Evolutionary conservation across 140 eudicot genomes (phyloP), one percentile per base, ranked within the genome.

Genomic region (Stevia rebaudiana): DNA sequence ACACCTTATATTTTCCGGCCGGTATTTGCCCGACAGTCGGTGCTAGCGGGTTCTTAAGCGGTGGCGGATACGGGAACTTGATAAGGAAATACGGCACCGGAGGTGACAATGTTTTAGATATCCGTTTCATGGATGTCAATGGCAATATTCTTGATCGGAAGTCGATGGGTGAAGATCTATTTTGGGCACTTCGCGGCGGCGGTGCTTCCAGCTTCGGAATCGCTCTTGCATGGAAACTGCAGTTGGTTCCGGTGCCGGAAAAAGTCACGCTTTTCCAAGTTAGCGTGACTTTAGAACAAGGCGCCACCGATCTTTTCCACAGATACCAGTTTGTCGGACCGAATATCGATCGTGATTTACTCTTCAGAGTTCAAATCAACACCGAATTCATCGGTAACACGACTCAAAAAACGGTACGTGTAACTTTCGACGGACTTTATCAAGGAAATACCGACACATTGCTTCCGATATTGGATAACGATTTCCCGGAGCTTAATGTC

Each of bases 31-130:
- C 62, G 16, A 0, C 40, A 1, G 62, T 67, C 11, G 72, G 72
- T 13, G 51, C 51, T 1, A 36, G 72, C 18, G 72, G 72, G 17
- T 54, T 17, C 52, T 50, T 67, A 8, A 9, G 72, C 6, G 72
- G 72, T 37, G 72, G 63, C 15, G 72, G 72, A 13, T 67, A 51
- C 8, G 72, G 72, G n/a, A 52, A 51, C 40, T 37, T 67, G 6
- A 21, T 67, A 17, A 67, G 72, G 18, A 67, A 67, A 37, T 67
- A 67, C 15, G 63, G 62, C 22, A 3, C 3, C 23, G 72, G 51
- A 6, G 51, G 51, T 22, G 72, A 66, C 11, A 64, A 64, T 64
- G 70, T 65, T 47, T 17, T 65, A 13, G 59, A 65, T 11, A 59
- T 18, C 30, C 70, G 36, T 6, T 64, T 28, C 33, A 43, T 63